Conservation (phyloP, 306 rosid genomes). For the Morella rubra region DNA sequence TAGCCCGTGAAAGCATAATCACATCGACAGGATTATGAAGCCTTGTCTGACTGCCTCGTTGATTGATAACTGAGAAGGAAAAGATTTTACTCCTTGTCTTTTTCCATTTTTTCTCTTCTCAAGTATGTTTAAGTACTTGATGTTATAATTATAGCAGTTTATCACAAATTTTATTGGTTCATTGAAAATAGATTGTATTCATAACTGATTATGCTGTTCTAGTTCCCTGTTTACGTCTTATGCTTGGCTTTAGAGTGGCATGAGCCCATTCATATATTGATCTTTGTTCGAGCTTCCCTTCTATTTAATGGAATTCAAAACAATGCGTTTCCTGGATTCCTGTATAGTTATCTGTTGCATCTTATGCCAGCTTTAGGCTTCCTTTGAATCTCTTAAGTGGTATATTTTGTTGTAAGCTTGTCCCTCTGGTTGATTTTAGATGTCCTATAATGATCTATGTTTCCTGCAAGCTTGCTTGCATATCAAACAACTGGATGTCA, state of each 20-base stretch:
- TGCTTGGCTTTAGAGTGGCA: neutral
- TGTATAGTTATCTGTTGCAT: neutral
- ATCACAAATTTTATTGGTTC: neutral
- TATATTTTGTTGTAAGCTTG: neutral
- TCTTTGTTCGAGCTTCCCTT: neutral
- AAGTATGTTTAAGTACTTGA: neutral
- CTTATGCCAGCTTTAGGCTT: neutral
- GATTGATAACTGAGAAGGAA: neutral
- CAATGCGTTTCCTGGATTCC: neutral
- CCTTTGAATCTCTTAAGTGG: neutral
- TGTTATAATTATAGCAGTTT: neutral
- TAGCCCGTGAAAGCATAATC: neutral
- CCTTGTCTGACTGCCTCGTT: neutral
- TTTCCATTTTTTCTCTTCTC: conserved; percentile 1
- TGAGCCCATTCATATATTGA: neutral
- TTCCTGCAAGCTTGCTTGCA: neutral
- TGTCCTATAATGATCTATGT: neutral
- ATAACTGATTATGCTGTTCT: neutral
- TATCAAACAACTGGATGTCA: neutral
- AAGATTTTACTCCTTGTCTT: neutral
- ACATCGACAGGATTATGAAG: neutral
- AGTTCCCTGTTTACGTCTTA: neutral
- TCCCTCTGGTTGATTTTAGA: neutral
- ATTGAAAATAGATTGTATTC: neutral
- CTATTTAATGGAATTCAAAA: neutral